Evolutionary conservation across 1,284 basidiomycete species (phyloP).

Genomic region (Amylostereum areolatum): DNA sequence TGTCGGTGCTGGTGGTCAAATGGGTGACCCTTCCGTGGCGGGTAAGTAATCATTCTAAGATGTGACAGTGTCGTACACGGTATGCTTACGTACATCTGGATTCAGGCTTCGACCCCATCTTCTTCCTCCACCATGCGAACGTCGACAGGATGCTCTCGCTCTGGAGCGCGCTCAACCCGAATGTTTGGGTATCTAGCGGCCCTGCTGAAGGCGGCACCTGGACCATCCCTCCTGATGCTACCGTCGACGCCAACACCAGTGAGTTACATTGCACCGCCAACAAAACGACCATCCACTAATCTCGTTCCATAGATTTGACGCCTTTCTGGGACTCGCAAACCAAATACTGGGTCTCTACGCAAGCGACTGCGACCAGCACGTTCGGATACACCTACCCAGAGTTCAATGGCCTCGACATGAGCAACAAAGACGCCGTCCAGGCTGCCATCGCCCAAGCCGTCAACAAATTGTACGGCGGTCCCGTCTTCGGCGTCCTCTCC

Average conservation of each 20-base stretch:
- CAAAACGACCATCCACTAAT: background rate
- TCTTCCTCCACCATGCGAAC: slow-evolving; percentile 42
- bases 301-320: slow-evolving; percentile 18
- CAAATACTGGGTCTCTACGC: slow-evolving; percentile 26
- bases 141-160: slow-evolving; percentile 40
- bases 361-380: slow-evolving; percentile 13
- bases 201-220: slow-evolving; percentile 28
- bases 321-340: slow-evolving; percentile 25
- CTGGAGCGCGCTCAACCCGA: slow-evolving; percentile 35
- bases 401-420: slow-evolving; percentile 31
- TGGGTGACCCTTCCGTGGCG: slow-evolving; percentile 32
- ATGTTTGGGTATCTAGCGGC: slow-evolving; percentile 30
- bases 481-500: background rate
- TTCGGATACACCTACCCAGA: slow-evolving; percentile 40
- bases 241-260: slow-evolving; percentile 31
- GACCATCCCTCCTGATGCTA: slow-evolving; percentile 21
- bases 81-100: background rate
- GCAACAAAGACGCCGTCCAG: slow-evolving; percentile 21
- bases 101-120: slow-evolving; percentile 41
- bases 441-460: slow-evolving; percentile 27
- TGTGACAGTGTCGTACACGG: background rate
- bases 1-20: slow-evolving; percentile 38
- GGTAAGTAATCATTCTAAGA: slow-evolving; percentile 13
- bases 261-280: slow-evolving; percentile 6
- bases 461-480: slow-evolving; percentile 19